Evolutionary conservation across 1,139 yeast genomes (phyloP), one percentile per base, ranked within the genome.

Genomic region (Kodamaea sp.): DNA sequence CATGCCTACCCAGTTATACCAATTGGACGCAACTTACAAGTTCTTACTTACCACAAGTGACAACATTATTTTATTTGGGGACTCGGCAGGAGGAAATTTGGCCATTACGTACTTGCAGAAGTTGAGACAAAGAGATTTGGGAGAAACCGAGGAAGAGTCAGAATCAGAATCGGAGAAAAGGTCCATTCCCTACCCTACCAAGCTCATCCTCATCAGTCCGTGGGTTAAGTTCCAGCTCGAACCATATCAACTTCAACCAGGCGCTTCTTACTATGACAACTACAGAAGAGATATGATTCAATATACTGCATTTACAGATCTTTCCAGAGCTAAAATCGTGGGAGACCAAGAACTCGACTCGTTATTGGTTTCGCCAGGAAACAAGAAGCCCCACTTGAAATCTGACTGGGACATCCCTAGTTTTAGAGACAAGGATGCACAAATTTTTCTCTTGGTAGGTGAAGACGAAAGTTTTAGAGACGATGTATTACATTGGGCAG

Each of bases 381-480:
- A 51, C 23, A 47, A 47, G 19, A 29, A 32, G 3, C 51, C 53
- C 5, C 37, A 42, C 12, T 28, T 33, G 19, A 25, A 37, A 4
- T 40, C 37, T 22, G 65, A 68, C 37, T 70, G 75, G 75, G 45
- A 44, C 4, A 63, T 66, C 15, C 65, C 68, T 1, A 59, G 62
- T 14, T 66, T 58, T 36, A 46, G 48, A 7, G 47, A 55, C 28
- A 53, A 59, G 2, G 44, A 53, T 1, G 43, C 42, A 32, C 59
- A 59, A 15, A 55, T 65, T 1, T 62, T 66, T 27, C 44, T 70
- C 15, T 39, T 70, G 15, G 38, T 46, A 13, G 76, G 76, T 13
- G 76, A 70, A 50, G 73, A 70, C 38, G 76, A 70, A 47, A 50
- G 55, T 14, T 66, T 70, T 42, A 53, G 74, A 39, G 75, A 70